Base-by-base conservation (phyloP, 2,329 filamentous ascomycete genomes). In the Cryphonectria parasitica region DNA sequence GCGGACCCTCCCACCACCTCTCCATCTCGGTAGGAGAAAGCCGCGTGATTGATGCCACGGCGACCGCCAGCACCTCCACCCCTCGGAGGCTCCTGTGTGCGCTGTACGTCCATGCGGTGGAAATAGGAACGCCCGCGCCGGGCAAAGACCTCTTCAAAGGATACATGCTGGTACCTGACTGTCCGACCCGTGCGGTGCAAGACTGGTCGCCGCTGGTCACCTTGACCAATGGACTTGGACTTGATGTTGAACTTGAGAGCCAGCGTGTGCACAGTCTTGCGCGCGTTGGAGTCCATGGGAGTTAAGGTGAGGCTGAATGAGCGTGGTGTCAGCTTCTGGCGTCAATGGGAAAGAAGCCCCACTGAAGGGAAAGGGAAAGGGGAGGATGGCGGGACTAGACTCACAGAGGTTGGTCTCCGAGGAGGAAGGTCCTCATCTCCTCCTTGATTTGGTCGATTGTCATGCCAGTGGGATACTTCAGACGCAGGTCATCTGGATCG, bases 1-100 rank as follows among this genome's bases (percentile, higher is more conserved):
- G 95, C 95, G 64, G 90, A 89, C 1, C 88, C 93, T 64, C 95
- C 96, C 2, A 98, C 94, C 39, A 97, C 84, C 74, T 98, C 95
- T 25, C 96, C 96, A 76, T 98, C 92, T 72, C 87, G 88, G 75
- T 96, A 93, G 1, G 85, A 86, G 17, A 87, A 86, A 13, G 84
- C 86, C 3, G 78, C 76, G 68, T 77, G 78, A 73, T 78, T 76
- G 72, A 76, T 68, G 64, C 77, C 77, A 19, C 72, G 61, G 52
- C 72, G 52, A 15, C 58, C 69, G 79, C 79, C 75, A 74, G 75
- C 77, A 3, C 72, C 70, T 0, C n/a, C 67, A 17, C 72, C 73
- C 8, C 61, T 43, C 2, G 61, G 63, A 25, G 63, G n/a, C 69
- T 66, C 28, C 71, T 74, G 63, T 63, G 69, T 39, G 65, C 71